A percentile compares a stretch with the other conserved stretches of the same genome.
phyloP scores from a whole-genome alignment of 306 rosid species.

The Hylodesmum podocarpum region DNA sequence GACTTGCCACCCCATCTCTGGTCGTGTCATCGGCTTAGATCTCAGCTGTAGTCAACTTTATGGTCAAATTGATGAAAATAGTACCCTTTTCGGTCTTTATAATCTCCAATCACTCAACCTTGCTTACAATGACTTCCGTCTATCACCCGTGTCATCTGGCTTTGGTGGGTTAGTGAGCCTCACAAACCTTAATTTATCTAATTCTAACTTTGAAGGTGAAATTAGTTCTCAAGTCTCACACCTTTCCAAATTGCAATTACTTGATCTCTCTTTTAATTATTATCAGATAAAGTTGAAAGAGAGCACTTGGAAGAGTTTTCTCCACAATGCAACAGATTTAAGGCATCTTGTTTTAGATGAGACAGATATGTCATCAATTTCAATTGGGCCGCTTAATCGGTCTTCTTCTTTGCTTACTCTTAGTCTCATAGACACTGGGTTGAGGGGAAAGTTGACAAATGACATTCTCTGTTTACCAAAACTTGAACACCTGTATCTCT shows the following conservation, averaged over 20 bases:
- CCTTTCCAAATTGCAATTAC: background rate
- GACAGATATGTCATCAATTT: background rate
- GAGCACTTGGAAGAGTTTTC: background rate
- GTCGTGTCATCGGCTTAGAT: background rate
- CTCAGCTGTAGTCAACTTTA: background rate
- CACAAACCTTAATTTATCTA: too few species aligned
- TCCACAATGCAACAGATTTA: background rate
- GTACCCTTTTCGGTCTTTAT: background rate
- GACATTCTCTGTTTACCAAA: background rate
- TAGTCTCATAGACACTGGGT: rapidly evolving
- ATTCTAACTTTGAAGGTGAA: too few species aligned
- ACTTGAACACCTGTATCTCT: background rate
- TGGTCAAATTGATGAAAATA: background rate
- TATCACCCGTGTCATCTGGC: too few species aligned
- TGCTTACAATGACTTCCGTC: too few species aligned
- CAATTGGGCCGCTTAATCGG: background rate
- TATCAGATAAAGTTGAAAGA: background rate
- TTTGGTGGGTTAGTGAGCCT: slow-evolving; percentile 6
- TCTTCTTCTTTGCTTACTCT: slow-evolving; percentile 25
- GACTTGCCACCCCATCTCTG: background rate
- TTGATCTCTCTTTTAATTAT: background rate
- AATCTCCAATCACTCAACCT: background rate
- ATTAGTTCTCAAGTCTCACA: background rate
- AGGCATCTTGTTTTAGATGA: background rate
- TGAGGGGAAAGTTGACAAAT: background rate